phyloP scores from a whole-genome alignment of 1,284 basidiomycete species.

The Stereum hirsutum region DNA sequence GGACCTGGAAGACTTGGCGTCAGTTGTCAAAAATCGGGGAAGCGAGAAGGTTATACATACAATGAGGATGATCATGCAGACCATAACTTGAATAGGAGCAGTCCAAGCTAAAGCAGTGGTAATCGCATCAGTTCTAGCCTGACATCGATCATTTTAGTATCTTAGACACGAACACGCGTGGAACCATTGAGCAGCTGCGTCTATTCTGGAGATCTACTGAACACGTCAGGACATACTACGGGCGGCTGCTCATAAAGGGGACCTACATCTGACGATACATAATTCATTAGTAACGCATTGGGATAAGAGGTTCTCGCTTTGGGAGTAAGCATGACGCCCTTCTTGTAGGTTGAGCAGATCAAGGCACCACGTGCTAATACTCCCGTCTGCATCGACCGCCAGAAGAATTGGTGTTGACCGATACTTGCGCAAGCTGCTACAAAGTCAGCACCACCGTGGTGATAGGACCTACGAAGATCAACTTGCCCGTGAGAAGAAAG shows the following conservation, averaged over 20 bases:
- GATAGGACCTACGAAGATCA: too few relatives aligned
- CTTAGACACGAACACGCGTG: too few relatives aligned
- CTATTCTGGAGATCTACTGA: slow-evolving; percentile 49
- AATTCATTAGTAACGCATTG: slow-evolving; percentile 67
- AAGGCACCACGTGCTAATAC: slow-evolving; percentile 65
- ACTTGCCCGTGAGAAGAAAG: slow-evolving; percentile 52
- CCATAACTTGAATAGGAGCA: slow-evolving; percentile 62
- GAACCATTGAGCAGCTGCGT: slow-evolving; percentile 60
- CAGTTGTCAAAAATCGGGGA: too few relatives aligned
- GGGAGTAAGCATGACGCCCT: slow-evolving; percentile 56
- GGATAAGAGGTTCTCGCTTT: slow-evolving; percentile 55
- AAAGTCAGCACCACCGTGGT: too few relatives aligned
- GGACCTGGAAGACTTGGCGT: too few relatives aligned
- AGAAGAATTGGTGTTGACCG: slow-evolving; percentile 83
- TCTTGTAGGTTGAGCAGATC: slow-evolving; percentile 69
- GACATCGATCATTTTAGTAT: too few relatives aligned
- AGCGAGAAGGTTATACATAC: too few relatives aligned
- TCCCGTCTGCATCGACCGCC: slow-evolving; percentile 65
- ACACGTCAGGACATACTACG: too few relatives aligned
- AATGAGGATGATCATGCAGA: slow-evolving; percentile 65
- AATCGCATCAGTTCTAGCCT: too few relatives aligned
- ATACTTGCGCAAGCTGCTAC: too few relatives aligned
- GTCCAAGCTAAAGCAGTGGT: slow-evolving; percentile 61
- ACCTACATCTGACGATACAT: slow-evolving; percentile 68
- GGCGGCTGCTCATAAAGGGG: too few relatives aligned